These are phyloP conservation scores for Eurotiales sp. DNA, from an alignment of 2,329 filamentous ascomycete species.

Conservation along the genomic window DNA sequence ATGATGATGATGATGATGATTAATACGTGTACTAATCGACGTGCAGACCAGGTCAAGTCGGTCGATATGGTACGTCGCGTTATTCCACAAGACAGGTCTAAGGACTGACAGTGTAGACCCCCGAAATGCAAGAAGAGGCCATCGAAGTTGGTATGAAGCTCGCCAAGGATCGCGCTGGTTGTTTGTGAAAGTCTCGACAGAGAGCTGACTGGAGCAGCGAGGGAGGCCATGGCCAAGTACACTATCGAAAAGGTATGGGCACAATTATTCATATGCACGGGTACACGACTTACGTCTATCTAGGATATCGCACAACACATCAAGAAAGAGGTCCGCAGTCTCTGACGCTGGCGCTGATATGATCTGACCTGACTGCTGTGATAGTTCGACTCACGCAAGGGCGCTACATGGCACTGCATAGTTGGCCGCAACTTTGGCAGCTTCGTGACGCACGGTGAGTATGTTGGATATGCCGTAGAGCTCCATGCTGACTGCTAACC, in stretches of 20 bases:
- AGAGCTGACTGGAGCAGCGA: conserved; percentile 46
- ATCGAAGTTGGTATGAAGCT: conserved; percentile 81
- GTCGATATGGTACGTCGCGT: conserved; percentile 80
- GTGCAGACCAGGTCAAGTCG: conserved; percentile 88
- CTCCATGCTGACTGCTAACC: conserved; percentile 16
- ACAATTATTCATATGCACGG: no score
- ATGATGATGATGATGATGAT: no score
- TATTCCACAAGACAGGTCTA: not conserved
- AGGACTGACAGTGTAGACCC: conserved; percentile 59
- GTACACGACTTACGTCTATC: no score
- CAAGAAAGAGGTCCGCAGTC: conserved; percentile 73
- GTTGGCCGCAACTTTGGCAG: conserved; percentile 98
- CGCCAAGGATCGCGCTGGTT: not conserved
- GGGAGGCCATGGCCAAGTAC: conserved; percentile 68
- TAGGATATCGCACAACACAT: conserved; percentile 95
- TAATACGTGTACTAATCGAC: conserved; percentile 18
- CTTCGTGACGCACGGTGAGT: conserved; percentile 92
- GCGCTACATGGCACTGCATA: conserved; percentile 98
- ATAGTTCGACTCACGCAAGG: conserved; percentile 94
- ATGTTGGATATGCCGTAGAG: no score
- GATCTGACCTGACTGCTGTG: conserved; percentile 21
- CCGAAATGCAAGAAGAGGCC: conserved; percentile 94
- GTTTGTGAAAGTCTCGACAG: not conserved
- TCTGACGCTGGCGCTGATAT: conserved; percentile 1
- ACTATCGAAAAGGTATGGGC: conserved; percentile 66